Conservation (phyloP, 2,329 filamentous ascomycete genomes). For the Pseudomassariella vexata region DNA sequence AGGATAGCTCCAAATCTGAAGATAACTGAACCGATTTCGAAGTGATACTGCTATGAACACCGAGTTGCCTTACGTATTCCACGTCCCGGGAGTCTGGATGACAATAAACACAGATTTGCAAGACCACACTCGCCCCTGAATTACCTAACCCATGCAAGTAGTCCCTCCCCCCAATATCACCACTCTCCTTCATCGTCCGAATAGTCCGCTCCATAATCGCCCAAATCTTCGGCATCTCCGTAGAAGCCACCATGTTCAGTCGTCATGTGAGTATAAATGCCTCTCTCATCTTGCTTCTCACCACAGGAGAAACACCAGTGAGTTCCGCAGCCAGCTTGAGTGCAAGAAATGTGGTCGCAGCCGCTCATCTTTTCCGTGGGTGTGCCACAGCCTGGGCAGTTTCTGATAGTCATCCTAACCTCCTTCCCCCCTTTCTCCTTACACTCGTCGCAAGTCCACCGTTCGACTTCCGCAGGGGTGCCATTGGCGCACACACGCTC, state of each 20-base stretch:
- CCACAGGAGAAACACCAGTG: slow-evolving; percentile 38
- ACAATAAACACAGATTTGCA: no score
- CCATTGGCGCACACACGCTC: slow-evolving; percentile 38
- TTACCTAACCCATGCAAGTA: no score
- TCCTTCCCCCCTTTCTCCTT: slow-evolving; percentile 7
- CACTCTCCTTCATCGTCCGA: no score
- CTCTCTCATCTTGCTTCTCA: slow-evolving; percentile 11
- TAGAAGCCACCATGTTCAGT: slow-evolving; percentile 1
- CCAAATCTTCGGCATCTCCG: no score
- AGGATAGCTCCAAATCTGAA: no score
- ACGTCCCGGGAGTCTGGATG: no score
- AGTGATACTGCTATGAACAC: no score
- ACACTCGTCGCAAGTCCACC: slow-evolving; percentile 38
- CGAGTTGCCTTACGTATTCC: no score
- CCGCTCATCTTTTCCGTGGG: slow-evolving; percentile 30
- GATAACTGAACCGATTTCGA: no score
- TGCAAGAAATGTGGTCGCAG: slow-evolving; percentile 33
- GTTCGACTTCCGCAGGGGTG: slow-evolving; percentile 26
- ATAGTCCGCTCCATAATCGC: no score
- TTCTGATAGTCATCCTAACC: slow-evolving; percentile 10
- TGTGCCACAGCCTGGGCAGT: slow-evolving; percentile 31
- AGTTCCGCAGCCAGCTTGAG: slow-evolving; percentile 22
- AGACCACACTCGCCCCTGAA: no score
- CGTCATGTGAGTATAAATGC: slow-evolving; percentile 2
- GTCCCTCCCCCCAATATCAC: no score